phyloP scores from a whole-genome alignment of 2,329 filamentous ascomycete genomes.

The Xylaria sp. region DNA sequence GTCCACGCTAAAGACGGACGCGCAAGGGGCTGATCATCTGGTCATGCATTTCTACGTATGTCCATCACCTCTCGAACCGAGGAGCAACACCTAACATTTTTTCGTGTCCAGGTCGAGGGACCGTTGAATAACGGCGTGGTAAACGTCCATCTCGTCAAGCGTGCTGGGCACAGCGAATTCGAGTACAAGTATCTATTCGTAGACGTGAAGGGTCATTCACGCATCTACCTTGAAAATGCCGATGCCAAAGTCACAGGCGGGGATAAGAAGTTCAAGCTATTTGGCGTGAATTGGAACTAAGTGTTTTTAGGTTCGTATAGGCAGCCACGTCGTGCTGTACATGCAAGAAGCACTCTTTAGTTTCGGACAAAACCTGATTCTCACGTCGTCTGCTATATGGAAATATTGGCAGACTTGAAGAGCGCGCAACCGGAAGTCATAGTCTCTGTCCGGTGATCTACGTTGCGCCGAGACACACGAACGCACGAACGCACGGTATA shows the following conservation, averaged over 20 bases:
- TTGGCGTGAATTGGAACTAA: conserved; percentile 69
- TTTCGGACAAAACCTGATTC: background rate
- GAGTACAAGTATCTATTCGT: conserved; percentile 83
- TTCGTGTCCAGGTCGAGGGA: conserved; percentile 72
- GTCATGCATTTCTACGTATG: conserved; percentile 85
- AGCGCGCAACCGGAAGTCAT: background rate
- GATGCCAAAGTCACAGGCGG: conserved; percentile 53
- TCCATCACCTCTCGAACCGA: conserved; percentile 9
- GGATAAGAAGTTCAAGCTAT: conserved; percentile 63
- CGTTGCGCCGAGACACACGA: background rate
- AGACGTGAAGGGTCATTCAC: conserved; percentile 77
- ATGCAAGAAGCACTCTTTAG: background rate
- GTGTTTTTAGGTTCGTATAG: background rate
- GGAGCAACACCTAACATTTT: conserved; percentile 39
- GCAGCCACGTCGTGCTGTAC: background rate
- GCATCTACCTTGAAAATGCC: conserved; percentile 73
- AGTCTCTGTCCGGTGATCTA: background rate
- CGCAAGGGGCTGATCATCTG: conserved; percentile 80
- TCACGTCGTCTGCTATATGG: background rate
- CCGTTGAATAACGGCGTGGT: conserved; percentile 78
- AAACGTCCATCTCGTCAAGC: conserved; percentile 79
- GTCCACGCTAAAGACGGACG: conserved; percentile 74
- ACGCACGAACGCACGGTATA: background rate
- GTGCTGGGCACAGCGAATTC: conserved; percentile 71
- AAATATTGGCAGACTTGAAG: background rate